Base-by-base conservation (phyloP, 2,329 filamentous ascomycete species). In the Grosmannia serpens region DNA sequence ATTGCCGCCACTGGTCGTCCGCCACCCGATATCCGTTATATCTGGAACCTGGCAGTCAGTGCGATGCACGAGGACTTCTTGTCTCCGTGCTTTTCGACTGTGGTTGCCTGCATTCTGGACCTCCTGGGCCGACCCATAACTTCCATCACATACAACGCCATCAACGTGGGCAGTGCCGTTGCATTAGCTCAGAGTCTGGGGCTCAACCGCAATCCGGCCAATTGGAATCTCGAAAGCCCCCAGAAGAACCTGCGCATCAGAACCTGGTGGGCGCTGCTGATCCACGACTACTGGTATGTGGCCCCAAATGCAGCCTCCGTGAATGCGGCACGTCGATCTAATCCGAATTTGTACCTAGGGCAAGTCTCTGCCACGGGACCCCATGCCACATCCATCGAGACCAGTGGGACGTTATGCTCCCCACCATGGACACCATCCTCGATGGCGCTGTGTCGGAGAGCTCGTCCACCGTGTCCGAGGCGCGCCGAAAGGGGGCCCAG, bases 151-250 rank as follows among this genome's bases (percentile, higher is more conserved):
- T 58, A 58, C 56, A 58, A 58, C 38, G 56, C 56, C 27, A 38
- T 58, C 56, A 58, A 58, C 27, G 50, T 58, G 22, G 56, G 56
- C 50, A 58, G 56, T n/a, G 50, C 56, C 22, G 56, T 58, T n/a
- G 56, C 56, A 9, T 24, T 58, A n/a, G 56, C 56, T 2, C 56
- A 58, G 41, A 58, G 56, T 20, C 51, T 58, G 4, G 56, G 56
- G 1, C 50, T 58, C 6, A 58, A 58, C 17, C 56, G 56, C 38
- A 58, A 58, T 22, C 56, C 56, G 27, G 22, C 50, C n/a, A 47
- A 13, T n/a, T 58, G 56, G 56, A 53, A 58, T 9, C 38, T 58
- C 13, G 50, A 53, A 13, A 8, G 35, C 1, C 56, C 35, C 2
- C 56, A 58, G 26, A 58, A 58, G 29, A 54, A 54, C 22, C 51